These are phyloP conservation scores for Xylariaceae sp. DNA, from an alignment of 2,329 filamentous ascomycete genomes.

Conservation along the genomic window DNA sequence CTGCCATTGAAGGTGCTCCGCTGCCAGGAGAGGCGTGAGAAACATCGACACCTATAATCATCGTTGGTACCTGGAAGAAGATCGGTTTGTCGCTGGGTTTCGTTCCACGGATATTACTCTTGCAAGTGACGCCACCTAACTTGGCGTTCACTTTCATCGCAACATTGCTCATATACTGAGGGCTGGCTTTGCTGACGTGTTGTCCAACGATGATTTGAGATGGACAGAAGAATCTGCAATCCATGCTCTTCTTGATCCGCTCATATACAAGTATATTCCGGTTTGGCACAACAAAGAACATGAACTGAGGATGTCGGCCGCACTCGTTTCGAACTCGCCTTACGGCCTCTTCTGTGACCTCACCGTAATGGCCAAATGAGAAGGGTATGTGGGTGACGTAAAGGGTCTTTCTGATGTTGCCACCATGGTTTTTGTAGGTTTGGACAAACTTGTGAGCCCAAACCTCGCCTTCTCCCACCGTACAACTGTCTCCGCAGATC, in stretches of 20 bases:
- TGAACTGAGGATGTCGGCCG: conserved; percentile 60
- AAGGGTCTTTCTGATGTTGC: conserved; percentile 36
- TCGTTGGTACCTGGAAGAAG: conserved; percentile 54
- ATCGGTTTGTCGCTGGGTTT: conserved; percentile 33
- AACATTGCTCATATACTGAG: conserved; percentile 90
- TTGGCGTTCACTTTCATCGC: conserved; percentile 97
- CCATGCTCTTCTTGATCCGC: conserved; percentile 81
- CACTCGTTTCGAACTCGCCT: conserved; percentile 49
- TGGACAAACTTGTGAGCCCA: conserved; percentile 48
- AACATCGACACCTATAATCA: conserved; percentile 88
- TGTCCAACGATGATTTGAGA: conserved; percentile 73
- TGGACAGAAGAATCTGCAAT: conserved; percentile 77
- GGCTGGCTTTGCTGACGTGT: conserved; percentile 64
- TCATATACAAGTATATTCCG: conserved; percentile 71
- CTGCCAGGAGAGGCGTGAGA: conserved; percentile 73
- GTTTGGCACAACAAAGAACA: conserved; percentile 72
- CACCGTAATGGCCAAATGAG: conserved; percentile 41
- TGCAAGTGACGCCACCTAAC: conserved; percentile 73
- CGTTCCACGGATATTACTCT: conserved; percentile 32
- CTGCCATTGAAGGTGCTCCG: conserved; percentile 69
- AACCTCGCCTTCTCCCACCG: conserved; percentile 49
- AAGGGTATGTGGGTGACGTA: conserved; percentile 34
- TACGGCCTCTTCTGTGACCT: conserved; percentile 52
- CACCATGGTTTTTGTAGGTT: conserved; percentile 47
- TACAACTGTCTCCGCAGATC: conserved; percentile 53